These are phyloP conservation scores for Monilinia fructicola DNA, from an alignment of 2,329 filamentous ascomycete genomes.

Conservation along the genomic window DNA sequence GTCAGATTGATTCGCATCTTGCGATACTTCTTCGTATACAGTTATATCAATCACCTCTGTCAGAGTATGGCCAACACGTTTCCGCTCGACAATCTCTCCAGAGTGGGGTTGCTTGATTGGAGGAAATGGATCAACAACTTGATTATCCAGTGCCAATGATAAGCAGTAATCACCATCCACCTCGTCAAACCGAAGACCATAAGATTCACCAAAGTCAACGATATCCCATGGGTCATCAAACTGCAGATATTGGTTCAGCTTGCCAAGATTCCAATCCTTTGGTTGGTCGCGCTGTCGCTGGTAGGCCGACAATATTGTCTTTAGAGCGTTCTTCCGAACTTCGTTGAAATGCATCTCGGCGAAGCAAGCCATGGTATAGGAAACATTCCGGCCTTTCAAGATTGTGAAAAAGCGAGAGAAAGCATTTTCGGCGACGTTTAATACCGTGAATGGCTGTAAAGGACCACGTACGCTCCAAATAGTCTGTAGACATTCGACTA, in stretches of 20 bases:
- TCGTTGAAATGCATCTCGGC: constrained; percentile 66
- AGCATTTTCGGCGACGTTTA: constrained; percentile 48
- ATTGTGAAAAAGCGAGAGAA: constrained; percentile 60
- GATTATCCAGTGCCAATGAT: constrained; percentile 35
- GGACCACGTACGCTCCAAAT: constrained; percentile 58
- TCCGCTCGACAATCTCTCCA: constrained; percentile 56
- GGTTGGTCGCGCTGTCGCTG: constrained; percentile 56
- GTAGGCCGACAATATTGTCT: constrained; percentile 55
- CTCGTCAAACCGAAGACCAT: constrained; percentile 53
- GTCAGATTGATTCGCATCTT: constrained; percentile 4
- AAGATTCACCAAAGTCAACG: constrained; percentile 61
- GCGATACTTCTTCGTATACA: constrained; percentile 45
- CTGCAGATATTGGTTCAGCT: constrained; percentile 57
- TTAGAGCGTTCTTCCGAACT: constrained; percentile 58
- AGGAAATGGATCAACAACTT: constrained; percentile 45
- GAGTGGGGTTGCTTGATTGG: constrained; percentile 58
- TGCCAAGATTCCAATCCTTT: constrained; percentile 58
- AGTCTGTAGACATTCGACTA: constrained; percentile 61
- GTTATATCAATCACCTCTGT: constrained; percentile 57
- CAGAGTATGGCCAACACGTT: constrained; percentile 53
- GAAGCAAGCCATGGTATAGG: constrained; percentile 69
- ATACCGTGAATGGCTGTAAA: constrained; percentile 46
- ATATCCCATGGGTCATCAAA: constrained; percentile 70
- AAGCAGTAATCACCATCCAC: constrained; percentile 42
- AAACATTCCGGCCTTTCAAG: constrained; percentile 55